Percentiles rank a stretch among this genome's conserved stretches.
These are phyloP conservation scores for Pterothamnion heteromorphum DNA, from an alignment of 31 red algal genomes.

Conservation along the genomic window DNA sequence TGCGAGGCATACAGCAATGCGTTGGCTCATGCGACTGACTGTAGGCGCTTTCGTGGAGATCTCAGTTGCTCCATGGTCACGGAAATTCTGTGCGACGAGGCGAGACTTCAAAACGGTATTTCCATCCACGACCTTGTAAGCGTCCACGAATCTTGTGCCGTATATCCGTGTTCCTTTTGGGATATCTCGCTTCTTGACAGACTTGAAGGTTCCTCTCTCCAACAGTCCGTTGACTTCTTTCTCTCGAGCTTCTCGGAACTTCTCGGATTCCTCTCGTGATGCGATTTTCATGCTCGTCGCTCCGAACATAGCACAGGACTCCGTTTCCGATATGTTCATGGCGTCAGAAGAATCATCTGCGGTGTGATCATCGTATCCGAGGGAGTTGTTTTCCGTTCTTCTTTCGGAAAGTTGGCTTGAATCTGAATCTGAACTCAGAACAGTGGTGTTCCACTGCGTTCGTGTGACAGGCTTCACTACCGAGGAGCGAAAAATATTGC, in stretches of 20 bases:
- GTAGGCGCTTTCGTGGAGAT: conserved; percentile 21
- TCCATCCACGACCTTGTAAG: not conserved
- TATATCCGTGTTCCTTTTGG: not conserved
- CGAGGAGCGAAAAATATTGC: not conserved
- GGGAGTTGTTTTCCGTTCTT: too few species aligned
- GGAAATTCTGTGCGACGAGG: conserved; percentile 9
- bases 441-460: not conserved
- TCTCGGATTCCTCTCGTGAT: not conserved
- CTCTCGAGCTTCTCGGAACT: not conserved
- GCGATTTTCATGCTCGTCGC: not conserved
- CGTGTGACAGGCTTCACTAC: not conserved
- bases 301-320: not conserved
- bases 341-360: not conserved
- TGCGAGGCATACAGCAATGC: not conserved
- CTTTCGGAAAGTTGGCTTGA: too few species aligned
- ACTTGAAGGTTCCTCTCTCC: not conserved
- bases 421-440: too few species aligned
- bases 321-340: not conserved
- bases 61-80: not conserved
- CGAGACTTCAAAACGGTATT: not conserved
- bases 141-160: not conserved
- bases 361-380: not conserved
- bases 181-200: not conserved
- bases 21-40: not conserved
- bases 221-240: not conserved